Evolutionary conservation across 2,329 filamentous ascomycete species (phyloP), one percentile per base, ranked within the genome.

Genomic region (Stemphylium beticola): DNA sequence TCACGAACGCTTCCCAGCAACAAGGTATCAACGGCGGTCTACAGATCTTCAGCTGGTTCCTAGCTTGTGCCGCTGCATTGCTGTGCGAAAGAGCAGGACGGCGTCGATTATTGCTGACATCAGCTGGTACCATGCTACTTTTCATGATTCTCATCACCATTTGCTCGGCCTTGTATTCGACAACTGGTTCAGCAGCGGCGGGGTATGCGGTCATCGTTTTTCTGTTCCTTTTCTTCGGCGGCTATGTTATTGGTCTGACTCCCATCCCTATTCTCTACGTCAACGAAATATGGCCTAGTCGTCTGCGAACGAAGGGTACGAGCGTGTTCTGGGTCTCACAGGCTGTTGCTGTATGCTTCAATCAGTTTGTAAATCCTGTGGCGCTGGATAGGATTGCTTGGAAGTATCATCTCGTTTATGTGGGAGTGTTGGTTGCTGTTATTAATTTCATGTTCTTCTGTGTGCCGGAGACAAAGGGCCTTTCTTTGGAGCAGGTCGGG

Each of bases 131-230:
- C 9, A 82, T 82, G 80, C 56, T 81, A 4, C 55, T 73, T 22
- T 71, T 72, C 2, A 81, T 79, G 61, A 69, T 77, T 20, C 60
- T 79, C 45, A 74, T 78, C 61, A 80, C 78, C 0, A 44, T 76
- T 74, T 32, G 73, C 76, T 45, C 76, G 69, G 10, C 77, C 67
- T 6, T 52, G 2, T 66, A 62, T 38, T 59, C 60, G 4, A 43
- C 20, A 4, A 57, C 52, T 4, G 12, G 31, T 4, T 57, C 49
- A 3, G 26, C 18, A 2, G 29, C 46, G 1, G 42, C 60, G 15
- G 60, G 62, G 20, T 53, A 57, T n/a, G 62, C 62, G 4, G 56
- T 66, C 3, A 57, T 66, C 2, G 45, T 57, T 1, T 65, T 64
- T n/a, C 46, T 64, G 2, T 65, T 66, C 18, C 34, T 65, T 1